phyloP scores from a whole-genome alignment of 2,329 filamentous ascomycete species.

The Fusarium albidum region DNA sequence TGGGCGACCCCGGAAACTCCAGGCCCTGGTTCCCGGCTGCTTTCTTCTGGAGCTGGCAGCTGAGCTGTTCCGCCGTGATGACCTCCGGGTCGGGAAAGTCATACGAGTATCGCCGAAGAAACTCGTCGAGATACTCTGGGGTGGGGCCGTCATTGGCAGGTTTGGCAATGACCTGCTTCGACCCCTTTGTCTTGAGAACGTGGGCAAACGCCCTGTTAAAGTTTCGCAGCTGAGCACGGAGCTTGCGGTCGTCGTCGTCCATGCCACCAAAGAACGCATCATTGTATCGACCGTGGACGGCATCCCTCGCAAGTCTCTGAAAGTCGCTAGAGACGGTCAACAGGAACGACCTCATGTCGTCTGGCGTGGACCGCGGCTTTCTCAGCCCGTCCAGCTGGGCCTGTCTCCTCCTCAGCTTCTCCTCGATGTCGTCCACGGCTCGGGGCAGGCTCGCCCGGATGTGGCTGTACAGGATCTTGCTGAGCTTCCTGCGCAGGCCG shows the following conservation, averaged over 20 bases:
- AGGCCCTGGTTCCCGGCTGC: constrained; percentile 49
- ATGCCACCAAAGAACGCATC: constrained; percentile 49
- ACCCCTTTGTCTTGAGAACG: constrained; percentile 38
- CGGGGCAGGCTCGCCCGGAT: constrained; percentile 39
- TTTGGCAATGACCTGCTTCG: constrained; percentile 22
- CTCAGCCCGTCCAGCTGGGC: constrained; percentile 34
- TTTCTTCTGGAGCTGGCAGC: constrained; percentile 41
- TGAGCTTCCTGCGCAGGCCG: constrained; percentile 46
- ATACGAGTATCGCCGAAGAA: constrained; percentile 42
- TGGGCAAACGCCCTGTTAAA: constrained; percentile 43
- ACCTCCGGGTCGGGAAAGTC: constrained; percentile 39
- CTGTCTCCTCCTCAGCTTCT: constrained; percentile 30
- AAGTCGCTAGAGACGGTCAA: constrained; percentile 48
- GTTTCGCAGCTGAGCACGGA: constrained; percentile 43
- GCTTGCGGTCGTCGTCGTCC: constrained; percentile 29
- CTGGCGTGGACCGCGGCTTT: constrained; percentile 20
- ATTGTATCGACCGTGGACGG: constrained; percentile 41
- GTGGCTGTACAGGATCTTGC: constrained; percentile 41
- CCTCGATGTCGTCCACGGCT: constrained; percentile 40
- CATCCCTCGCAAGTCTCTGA: constrained; percentile 42
- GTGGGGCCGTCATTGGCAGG: neutral
- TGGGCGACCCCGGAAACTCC: constrained; percentile 51
- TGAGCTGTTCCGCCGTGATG: constrained; percentile 29
- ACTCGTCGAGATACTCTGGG: constrained; percentile 41
- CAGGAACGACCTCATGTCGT: constrained; percentile 45